These are phyloP conservation scores for Starmerella khaoyaiensis DNA, from an alignment of 805 yeast genomes.

Conservation along the genomic window DNA sequence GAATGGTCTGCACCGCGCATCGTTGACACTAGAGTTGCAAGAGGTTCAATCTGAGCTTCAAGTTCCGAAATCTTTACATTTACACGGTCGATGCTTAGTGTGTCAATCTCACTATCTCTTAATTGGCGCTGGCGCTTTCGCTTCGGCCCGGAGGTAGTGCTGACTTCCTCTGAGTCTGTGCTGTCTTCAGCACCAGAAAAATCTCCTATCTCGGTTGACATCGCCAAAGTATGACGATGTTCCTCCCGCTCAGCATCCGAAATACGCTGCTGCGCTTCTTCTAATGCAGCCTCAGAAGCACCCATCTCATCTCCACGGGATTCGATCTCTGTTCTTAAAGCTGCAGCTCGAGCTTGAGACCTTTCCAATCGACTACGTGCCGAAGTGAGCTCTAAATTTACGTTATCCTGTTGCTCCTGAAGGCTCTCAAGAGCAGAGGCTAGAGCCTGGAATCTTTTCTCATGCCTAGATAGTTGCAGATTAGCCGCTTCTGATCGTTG, in stretches of 20 bases:
- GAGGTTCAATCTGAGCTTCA: constrained; percentile 6
- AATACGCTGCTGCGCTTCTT: constrained; percentile 8
- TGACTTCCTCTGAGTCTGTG: constrained; percentile 1
- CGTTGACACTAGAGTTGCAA: constrained; percentile 2
- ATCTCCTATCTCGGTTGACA: constrained; percentile 8
- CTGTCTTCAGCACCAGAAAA: neutral
- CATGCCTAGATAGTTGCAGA: constrained; percentile 31
- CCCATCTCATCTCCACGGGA: constrained; percentile 51
- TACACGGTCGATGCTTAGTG: constrained; percentile 10
- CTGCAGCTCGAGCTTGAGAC: constrained; percentile 46
- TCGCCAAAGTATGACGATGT: constrained; percentile 4
- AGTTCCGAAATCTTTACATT: constrained; percentile 4
- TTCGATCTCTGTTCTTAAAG: constrained; percentile 53
- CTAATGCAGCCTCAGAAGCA: constrained; percentile 11
- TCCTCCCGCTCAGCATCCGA: constrained; percentile 14
- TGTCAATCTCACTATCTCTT: no score
- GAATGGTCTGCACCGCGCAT: neutral
- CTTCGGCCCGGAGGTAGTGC: no score
- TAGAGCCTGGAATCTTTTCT: constrained; percentile 14
- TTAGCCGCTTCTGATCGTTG: constrained; percentile 45
- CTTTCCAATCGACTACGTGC: constrained; percentile 13
- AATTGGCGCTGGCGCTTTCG: neutral
- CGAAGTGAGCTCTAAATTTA: constrained; percentile 22
- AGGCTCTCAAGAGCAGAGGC: constrained; percentile 13
- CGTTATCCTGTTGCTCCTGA: constrained; percentile 10